These are phyloP conservation scores for Botryosphaeria agaves DNA, from an alignment of 2,329 filamentous ascomycete species.

Conservation along the genomic window DNA sequence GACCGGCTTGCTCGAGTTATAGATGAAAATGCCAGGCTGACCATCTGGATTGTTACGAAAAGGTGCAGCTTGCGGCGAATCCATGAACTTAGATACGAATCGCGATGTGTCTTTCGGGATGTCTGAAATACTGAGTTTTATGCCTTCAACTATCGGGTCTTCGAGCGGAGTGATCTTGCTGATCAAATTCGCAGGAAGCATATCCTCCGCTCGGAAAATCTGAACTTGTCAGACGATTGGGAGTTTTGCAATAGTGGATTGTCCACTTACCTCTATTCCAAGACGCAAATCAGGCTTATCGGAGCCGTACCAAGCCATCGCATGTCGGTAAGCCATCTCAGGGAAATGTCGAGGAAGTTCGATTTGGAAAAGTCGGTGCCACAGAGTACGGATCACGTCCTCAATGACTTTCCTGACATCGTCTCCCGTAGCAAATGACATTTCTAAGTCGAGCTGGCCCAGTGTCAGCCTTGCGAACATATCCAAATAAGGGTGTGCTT, in stretches of 20 bases:
- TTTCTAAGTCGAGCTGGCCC: constrained; percentile 70
- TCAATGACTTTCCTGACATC: constrained; percentile 49
- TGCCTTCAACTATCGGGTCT: constrained; percentile 56
- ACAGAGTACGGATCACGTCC: constrained; percentile 36
- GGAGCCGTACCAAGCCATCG: constrained; percentile 65
- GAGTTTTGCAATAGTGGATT: no score
- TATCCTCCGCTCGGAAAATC: constrained; percentile 48
- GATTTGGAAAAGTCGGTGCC: constrained; percentile 29
- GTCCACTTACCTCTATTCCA: constrained; percentile 37
- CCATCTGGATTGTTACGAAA: constrained; percentile 56
- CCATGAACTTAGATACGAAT: constrained; percentile 56
- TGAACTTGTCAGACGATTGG: constrained; percentile 15
- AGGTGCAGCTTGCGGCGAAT: constrained; percentile 37
- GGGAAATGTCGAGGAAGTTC: constrained; percentile 31
- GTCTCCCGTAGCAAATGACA: constrained; percentile 62
- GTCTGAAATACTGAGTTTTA: constrained; percentile 44
- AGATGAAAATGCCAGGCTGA: constrained; percentile 63
- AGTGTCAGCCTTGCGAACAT: background rate
- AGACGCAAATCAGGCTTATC: constrained; percentile 88
- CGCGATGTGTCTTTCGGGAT: constrained; percentile 35
- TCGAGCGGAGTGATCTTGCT: constrained; percentile 55
- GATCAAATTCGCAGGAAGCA: constrained; percentile 46
- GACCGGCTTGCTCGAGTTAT: constrained; percentile 56
- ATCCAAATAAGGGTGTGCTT: constrained; percentile 4
- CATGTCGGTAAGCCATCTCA: constrained; percentile 52